Evolutionary conservation across 2,329 filamentous ascomycete genomes (phyloP).

Genomic region (Paraconiothyrium sp.): DNA sequence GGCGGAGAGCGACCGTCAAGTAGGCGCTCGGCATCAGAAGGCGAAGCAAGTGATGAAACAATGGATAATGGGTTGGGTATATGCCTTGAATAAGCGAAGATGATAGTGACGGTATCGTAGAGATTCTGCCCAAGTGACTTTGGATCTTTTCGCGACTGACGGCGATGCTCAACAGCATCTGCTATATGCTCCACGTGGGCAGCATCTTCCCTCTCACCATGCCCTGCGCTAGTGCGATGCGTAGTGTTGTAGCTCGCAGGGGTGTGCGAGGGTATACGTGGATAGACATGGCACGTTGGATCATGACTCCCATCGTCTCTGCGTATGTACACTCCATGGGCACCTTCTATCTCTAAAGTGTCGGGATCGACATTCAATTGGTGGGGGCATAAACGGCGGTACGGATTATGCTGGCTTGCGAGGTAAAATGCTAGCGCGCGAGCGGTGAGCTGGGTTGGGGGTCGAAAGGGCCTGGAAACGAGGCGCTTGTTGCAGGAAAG

Average conservation of each 20-base stretch:
- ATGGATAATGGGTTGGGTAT: constrained; percentile 34
- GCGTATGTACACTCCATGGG: constrained; percentile 14
- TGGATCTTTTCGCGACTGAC: constrained; percentile 60
- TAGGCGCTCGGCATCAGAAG: not conserved
- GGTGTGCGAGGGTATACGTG: not conserved
- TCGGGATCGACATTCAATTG: constrained; percentile 46
- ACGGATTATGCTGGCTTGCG: constrained; percentile 80
- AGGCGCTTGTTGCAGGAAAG: constrained; percentile 78
- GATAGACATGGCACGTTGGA: constrained; percentile 19
- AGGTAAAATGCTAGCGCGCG: constrained; percentile 82
- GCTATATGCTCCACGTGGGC: constrained; percentile 21
- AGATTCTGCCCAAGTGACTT: constrained; percentile 70
- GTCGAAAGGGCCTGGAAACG: constrained; percentile 74
- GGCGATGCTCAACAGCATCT: constrained; percentile 32
- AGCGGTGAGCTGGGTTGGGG: constrained; percentile 83
- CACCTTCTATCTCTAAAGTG: constrained; percentile 34
- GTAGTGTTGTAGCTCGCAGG: not conserved
- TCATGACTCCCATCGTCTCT: not conserved
- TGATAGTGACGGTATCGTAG: constrained; percentile 53
- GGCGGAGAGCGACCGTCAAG: not conserved
- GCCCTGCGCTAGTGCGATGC: not conserved
- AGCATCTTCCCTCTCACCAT: not conserved
- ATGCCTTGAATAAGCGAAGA: constrained; percentile 46
- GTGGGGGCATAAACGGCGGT: constrained; percentile 72
- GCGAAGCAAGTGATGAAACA: constrained; percentile 32